A percentile compares a stretch with the other conserved stretches of the same genome.
Conservation (phyloP, 805 yeast species). For the Schizosaccharomyces japonicus region DNA sequence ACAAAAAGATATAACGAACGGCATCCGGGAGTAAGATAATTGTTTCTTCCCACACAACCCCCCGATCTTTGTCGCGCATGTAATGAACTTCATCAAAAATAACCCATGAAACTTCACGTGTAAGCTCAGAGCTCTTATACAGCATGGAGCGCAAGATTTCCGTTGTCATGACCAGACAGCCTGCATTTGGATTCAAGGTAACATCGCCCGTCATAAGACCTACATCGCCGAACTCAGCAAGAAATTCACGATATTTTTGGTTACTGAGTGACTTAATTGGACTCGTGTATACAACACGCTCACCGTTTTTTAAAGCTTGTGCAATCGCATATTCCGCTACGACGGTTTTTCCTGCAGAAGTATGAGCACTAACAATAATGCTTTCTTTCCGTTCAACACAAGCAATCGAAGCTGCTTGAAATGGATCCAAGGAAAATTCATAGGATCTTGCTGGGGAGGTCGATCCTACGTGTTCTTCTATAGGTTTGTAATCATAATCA, state of each 20-base stretch:
- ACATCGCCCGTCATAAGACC: conserved; percentile 99
- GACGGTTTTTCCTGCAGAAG: conserved; percentile 92
- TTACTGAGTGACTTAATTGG: conserved; percentile 87
- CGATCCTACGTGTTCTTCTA: conserved; percentile 57
- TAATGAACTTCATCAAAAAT: conserved; percentile 95
- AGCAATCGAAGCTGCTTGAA: conserved; percentile 87
- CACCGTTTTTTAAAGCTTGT: conserved; percentile 71
- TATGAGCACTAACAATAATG: conserved; percentile 88
- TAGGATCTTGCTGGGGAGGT: conserved; percentile 63
- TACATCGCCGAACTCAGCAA: conserved; percentile 85
- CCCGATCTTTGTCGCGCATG: conserved; percentile 93
- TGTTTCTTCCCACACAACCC: conserved; percentile 99
- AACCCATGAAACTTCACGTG: conserved; percentile 98
- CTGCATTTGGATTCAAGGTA: conserved; percentile 92
- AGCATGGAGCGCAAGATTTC: conserved; percentile 92
- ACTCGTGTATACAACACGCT: conserved; percentile 82
- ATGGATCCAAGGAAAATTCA: conserved; percentile 85
- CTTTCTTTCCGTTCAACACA: conserved; percentile 88
- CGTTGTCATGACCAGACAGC: conserved; percentile 95
- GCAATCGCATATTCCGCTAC: conserved; percentile 95
- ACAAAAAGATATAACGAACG: conserved; percentile 75
- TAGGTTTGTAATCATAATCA: conserved; percentile 64
- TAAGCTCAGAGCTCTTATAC: conserved; percentile 91
- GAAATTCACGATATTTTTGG: conserved; percentile 75
- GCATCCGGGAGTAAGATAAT: conserved; percentile 86